These are phyloP conservation scores for Ophiostoma montium DNA, from an alignment of 2,329 filamentous ascomycete genomes.

Conservation along the genomic window DNA sequence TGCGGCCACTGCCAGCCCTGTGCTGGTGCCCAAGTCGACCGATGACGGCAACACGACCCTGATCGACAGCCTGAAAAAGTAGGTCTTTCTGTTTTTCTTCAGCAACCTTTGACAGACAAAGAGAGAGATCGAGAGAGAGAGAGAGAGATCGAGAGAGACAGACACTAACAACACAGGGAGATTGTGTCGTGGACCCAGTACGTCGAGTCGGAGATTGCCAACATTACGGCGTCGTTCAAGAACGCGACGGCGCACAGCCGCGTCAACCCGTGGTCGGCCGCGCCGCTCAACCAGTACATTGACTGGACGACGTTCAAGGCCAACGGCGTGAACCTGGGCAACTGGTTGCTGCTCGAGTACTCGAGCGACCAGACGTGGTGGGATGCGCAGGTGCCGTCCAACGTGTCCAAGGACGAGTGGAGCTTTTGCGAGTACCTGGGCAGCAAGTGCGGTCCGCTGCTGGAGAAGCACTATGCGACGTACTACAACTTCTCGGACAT, in stretches of 20 bases:
- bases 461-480: conserved; percentile 6
- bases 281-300: neutral
- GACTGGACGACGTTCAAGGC: conserved; percentile 7
- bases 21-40: neutral
- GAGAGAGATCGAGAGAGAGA: too few relatives aligned
- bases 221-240: too few relatives aligned
- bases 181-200: too few relatives aligned
- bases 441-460: neutral
- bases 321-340: conserved; percentile 7
- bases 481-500: conserved; percentile 6
- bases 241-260: neutral
- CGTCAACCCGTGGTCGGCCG: neutral
- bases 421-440: conserved; percentile 6
- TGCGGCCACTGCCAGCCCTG: neutral
- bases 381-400: neutral
- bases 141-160: too few relatives aligned
- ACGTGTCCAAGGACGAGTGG: conserved; percentile 5
- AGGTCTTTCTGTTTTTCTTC: too few relatives aligned
- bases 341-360: conserved; percentile 7
- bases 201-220: too few relatives aligned
- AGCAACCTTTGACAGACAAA: too few relatives aligned
- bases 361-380: conserved; percentile 5
- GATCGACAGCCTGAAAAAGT: too few relatives aligned
- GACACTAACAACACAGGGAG: too few relatives aligned
- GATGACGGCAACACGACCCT: too few relatives aligned